Conservation (phyloP, 768 basidiomycete species). For the Pholiota conissans region DNA sequence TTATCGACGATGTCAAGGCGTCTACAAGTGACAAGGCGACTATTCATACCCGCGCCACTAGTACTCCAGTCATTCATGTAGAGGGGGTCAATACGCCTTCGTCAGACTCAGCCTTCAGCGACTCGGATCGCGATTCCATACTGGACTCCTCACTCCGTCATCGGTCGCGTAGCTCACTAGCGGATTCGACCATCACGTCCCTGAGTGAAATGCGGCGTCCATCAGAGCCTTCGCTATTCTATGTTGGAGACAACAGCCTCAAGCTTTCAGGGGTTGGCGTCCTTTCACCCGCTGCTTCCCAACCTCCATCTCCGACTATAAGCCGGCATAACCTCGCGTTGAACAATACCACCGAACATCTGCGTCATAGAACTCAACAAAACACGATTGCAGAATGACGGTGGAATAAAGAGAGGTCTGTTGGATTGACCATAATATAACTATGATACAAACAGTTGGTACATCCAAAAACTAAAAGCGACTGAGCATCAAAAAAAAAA, state of each 20-base stretch:
- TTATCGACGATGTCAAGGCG: conserved; percentile 73
- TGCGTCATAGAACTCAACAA: conserved; percentile 22
- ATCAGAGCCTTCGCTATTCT: conserved; percentile 45
- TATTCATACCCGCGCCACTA: conserved; percentile 24
- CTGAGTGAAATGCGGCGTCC: conserved; percentile 1
- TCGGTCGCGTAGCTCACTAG: conserved; percentile 12
- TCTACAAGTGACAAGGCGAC: conserved; percentile 63
- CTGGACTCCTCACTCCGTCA: background rate
- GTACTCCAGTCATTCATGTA: conserved; percentile 33
- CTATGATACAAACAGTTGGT: conserved; percentile 19
- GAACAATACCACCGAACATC: conserved; percentile 19
- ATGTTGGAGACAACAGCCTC: conserved; percentile 49
- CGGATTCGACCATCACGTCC: conserved; percentile 3
- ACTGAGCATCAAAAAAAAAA: conserved; percentile 6
- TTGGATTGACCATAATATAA: conserved; percentile 16
- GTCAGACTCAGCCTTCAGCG: conserved; percentile 24
- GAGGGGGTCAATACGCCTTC: conserved; percentile 24
- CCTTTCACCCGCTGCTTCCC: conserved; percentile 70
- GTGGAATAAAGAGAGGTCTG: background rate
- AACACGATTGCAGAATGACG: background rate
- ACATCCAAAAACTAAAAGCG: conserved; percentile 13
- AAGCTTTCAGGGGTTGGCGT: conserved; percentile 69
- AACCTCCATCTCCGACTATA: conserved; percentile 63
- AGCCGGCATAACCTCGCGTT: conserved; percentile 34
- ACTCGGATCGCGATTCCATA: conserved; percentile 24